A percentile compares a stretch with the other conserved stretches of the same genome.
phyloP scores from a whole-genome alignment of 2,329 filamentous ascomycete species.

The Pyrenophora tritici-repentis region DNA sequence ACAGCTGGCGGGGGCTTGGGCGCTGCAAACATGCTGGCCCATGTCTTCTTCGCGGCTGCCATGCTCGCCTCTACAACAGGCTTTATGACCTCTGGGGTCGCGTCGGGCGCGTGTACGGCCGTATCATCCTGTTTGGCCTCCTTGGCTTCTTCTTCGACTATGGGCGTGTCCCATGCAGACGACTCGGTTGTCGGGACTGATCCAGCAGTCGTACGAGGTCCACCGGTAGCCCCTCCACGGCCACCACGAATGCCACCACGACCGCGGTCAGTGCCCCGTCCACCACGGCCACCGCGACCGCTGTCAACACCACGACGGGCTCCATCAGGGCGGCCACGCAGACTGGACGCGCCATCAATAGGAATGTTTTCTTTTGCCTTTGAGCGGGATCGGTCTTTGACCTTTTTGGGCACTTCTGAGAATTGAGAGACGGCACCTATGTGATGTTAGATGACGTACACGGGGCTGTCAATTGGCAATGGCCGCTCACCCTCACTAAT shows the following conservation, averaged over 20 bases:
- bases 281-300: constrained; percentile 52
- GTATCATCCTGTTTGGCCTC: constrained; percentile 34
- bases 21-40: constrained; percentile 60
- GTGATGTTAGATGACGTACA: constrained; percentile 11
- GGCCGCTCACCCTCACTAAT: constrained; percentile 72
- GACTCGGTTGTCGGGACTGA: constrained; percentile 75
- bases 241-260: constrained; percentile 60
- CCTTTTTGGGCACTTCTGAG: constrained; percentile 74
- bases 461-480: no score
- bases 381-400: constrained; percentile 73
- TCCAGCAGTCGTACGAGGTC: constrained; percentile 58
- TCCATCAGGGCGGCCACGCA: constrained; percentile 30
- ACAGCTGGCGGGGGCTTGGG: constrained; percentile 53
- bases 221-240: constrained; percentile 69
- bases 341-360: constrained; percentile 52
- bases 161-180: constrained; percentile 62
- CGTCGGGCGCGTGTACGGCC: constrained; percentile 19
- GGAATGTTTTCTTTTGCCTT: constrained; percentile 70
- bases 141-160: constrained; percentile 22
- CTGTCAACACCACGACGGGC: constrained; percentile 41
- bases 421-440: constrained; percentile 80
- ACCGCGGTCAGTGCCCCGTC: constrained; percentile 63
- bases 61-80: constrained; percentile 33
- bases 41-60: constrained; percentile 55
- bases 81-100: constrained; percentile 23